Evolutionary conservation across 495 filamentous ascomycete genomes (phyloP).

Genomic region (Friedmanniomyces simplex): DNA sequence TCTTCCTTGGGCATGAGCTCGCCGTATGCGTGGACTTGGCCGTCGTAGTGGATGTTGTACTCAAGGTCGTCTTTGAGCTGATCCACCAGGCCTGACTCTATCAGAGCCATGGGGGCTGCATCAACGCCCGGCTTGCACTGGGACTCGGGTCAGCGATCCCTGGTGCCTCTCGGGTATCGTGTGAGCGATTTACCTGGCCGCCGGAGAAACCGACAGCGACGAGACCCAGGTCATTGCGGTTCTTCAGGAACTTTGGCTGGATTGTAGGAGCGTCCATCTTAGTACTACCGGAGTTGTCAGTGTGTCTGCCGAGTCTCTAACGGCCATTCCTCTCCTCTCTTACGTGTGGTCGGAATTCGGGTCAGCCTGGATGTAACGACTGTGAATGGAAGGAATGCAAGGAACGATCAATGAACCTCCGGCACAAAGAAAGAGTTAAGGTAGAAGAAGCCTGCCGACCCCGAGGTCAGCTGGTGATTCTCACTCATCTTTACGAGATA

Average conservation of each 20-base stretch:
- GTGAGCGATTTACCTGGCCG: slow-evolving; percentile 59
- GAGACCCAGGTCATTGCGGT: slow-evolving; percentile 70
- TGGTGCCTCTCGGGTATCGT: neutral
- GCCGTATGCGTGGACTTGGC: slow-evolving; percentile 71
- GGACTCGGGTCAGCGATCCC: neutral
- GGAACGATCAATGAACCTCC: neutral
- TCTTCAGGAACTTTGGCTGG: slow-evolving; percentile 68
- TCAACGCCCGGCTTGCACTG: slow-evolving; percentile 90
- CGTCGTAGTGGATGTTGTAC: slow-evolving; percentile 78
- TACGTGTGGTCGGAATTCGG: neutral
- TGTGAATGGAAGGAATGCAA: neutral
- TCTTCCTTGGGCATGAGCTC: slow-evolving; percentile 62
- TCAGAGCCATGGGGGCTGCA: slow-evolving; percentile 81
- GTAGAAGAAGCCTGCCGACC: neutral
- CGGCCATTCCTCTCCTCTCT: neutral
- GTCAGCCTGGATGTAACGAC: neutral
- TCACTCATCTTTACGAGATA: neutral
- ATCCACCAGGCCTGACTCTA: slow-evolving; percentile 75
- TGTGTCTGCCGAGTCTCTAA: neutral
- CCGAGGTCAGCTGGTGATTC: neutral
- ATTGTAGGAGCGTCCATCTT: slow-evolving; percentile 54
- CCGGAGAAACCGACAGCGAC: slow-evolving; percentile 96
- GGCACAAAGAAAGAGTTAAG: neutral
- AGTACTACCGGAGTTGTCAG: neutral
- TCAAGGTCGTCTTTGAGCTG: slow-evolving; percentile 76